These are phyloP conservation scores for Brassica carinata DNA, from an alignment of 345 rosid genomes.

Conservation along the genomic window DNA sequence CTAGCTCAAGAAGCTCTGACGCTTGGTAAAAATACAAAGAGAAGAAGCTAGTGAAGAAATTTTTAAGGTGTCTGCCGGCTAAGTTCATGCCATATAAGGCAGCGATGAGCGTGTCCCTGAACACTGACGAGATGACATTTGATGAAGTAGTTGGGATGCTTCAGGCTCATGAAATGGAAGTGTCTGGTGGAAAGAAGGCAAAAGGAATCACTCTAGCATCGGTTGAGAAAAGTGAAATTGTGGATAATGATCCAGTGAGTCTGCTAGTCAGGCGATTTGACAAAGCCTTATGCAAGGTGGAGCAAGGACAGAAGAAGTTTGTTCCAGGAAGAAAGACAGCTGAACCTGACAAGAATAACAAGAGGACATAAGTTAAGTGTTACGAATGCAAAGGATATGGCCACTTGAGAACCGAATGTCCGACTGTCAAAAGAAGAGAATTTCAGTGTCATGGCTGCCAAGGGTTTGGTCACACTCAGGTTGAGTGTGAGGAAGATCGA, in stretches of 20 bases:
- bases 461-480: background rate
- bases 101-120: background rate
- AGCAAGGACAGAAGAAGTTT: too few relatives aligned
- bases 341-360: background rate
- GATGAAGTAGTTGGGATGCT: background rate
- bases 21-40: too few relatives aligned
- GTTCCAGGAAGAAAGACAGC: too few relatives aligned
- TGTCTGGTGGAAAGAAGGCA: background rate
- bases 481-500: background rate
- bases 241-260: too few relatives aligned
- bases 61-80: background rate
- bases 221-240: too few relatives aligned
- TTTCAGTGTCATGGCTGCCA: background rate
- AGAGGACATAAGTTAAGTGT: background rate
- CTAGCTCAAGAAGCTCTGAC: too few relatives aligned
- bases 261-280: background rate
- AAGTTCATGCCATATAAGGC: background rate
- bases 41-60: background rate
- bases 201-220: too few relatives aligned
- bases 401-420: background rate
- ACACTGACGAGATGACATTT: background rate
- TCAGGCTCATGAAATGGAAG: background rate
- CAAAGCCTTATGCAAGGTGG: background rate
- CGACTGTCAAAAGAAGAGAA: background rate
- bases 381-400: background rate